These are phyloP conservation scores for Candida schatavii DNA, from an alignment of 805 yeast species.

Conservation along the genomic window DNA sequence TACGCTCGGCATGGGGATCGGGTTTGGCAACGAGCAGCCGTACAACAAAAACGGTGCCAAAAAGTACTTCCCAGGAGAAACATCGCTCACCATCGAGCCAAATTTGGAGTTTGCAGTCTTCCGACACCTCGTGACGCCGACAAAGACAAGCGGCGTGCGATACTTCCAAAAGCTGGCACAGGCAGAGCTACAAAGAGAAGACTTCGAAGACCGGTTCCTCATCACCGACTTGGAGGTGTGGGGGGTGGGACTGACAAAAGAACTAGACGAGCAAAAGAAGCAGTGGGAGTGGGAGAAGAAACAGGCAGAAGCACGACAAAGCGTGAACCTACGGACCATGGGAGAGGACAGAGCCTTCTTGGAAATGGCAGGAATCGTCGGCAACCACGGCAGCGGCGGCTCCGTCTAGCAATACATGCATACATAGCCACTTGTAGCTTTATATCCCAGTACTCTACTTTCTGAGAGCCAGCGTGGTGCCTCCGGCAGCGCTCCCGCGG, in stretches of 20 bases:
- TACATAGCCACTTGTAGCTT: no score
- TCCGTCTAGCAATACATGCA: no score
- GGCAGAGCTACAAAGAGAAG: conserved; percentile 12
- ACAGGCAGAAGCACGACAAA: conserved; percentile 77
- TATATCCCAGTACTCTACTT: no score
- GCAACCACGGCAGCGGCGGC: conserved; percentile 48
- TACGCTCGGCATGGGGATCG: conserved; percentile 75
- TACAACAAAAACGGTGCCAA: conserved; percentile 42
- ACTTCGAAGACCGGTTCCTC: conserved; percentile 66
- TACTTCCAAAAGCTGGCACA: conserved; percentile 27
- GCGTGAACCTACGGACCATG: conserved; percentile 59
- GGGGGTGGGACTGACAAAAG: conserved; percentile 85
- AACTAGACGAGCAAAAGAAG: conserved; percentile 69
- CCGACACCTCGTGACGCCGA: conserved; percentile 53
- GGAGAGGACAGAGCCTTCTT: conserved; percentile 83
- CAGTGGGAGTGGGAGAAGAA: conserved; percentile 90
- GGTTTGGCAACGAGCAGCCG: conserved; percentile 75
- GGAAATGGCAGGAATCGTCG: conserved; percentile 74
- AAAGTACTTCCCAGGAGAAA: conserved; percentile 65
- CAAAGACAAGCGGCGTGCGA: conserved; percentile 15
- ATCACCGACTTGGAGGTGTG: conserved; percentile 82
- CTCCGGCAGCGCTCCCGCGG: no score
- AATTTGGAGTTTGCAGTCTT: conserved; percentile 79
- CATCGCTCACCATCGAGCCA: conserved; percentile 75
- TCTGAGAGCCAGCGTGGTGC: no score